Percentiles rank a stretch among this genome's conserved stretches.
These are phyloP conservation scores for Excoecaria agallocha DNA, from an alignment of 345 rosid species.

Conservation along the genomic window DNA sequence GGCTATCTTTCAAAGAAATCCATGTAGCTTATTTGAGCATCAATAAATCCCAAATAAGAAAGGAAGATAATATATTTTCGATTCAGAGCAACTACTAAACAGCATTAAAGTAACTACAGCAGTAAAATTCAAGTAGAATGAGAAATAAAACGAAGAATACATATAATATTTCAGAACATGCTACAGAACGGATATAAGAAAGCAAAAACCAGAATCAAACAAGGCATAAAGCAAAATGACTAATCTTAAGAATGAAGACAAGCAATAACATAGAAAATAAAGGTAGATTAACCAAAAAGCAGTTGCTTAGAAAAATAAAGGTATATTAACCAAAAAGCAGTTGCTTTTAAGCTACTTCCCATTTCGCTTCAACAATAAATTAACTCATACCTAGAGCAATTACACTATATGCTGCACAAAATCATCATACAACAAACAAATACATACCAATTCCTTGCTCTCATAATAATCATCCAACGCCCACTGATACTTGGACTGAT, in stretches of 20 bases:
- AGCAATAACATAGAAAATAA: neutral
- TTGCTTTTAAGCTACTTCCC: conserved; percentile 34
- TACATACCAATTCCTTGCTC: conserved; percentile 63
- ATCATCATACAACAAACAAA: no score
- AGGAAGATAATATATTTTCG: neutral
- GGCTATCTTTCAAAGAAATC: neutral
- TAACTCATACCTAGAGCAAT: conserved; percentile 14
- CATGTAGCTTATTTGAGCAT: neutral
- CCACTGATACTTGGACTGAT: conserved; percentile 99
- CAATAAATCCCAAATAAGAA: neutral
- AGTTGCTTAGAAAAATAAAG: conserved; percentile 19
- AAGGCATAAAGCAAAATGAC: neutral
- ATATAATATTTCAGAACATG: neutral
- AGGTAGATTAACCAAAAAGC: conserved; percentile 7
- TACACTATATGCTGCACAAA: neutral
- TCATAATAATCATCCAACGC: conserved; percentile 91
- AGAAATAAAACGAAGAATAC: neutral
- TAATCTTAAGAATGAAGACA: neutral
- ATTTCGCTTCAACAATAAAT: conserved; percentile 12
- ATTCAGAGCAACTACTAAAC: neutral
- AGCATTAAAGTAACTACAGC: neutral
- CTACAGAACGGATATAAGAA: no score
- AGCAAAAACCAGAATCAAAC: neutral
- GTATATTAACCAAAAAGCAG: conserved; percentile 4
- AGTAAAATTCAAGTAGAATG: neutral